phyloP scores from a whole-genome alignment of 83 land plant species.

The Picea abies region DNA sequence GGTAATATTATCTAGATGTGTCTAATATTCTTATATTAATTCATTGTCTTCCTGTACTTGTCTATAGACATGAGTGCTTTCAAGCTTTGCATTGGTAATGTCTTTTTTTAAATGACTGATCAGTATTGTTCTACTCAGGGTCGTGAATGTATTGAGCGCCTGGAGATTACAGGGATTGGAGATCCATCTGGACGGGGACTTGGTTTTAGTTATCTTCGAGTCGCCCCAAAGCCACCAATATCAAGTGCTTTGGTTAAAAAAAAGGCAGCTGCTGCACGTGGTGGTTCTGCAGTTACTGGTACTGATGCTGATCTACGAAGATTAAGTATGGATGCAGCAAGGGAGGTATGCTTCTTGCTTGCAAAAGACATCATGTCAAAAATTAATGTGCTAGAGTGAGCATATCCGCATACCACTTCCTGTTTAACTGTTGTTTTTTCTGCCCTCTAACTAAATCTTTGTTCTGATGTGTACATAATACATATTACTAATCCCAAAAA shows the following conservation, averaged over 20 bases:
- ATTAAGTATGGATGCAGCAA: slow-evolving; percentile 98
- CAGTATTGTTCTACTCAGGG: slow-evolving; percentile 43
- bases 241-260: slow-evolving; percentile 79
- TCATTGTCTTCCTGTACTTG: background rate
- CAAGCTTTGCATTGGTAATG: too few relatives aligned
- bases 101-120: too few relatives aligned
- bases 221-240: slow-evolving; percentile 76
- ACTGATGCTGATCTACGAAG: slow-evolving; percentile 99
- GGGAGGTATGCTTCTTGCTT: slow-evolving; percentile 64
- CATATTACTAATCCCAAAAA: too few relatives aligned
- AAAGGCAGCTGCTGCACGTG: slow-evolving; percentile 78
- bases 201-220: slow-evolving; percentile 97
- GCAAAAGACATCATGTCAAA: background rate
- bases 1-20: slow-evolving; percentile 35
- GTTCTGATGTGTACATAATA: too few relatives aligned
- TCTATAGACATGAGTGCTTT: too few relatives aligned
- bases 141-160: slow-evolving; percentile 86
- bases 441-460: too few relatives aligned
- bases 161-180: slow-evolving; percentile 98
- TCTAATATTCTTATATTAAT: background rate
- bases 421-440: too few relatives aligned
- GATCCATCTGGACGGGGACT: slow-evolving; percentile 99
- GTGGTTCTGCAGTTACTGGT: slow-evolving; percentile 92
- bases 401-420: too few relatives aligned
- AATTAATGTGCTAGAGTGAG: too few relatives aligned